Base-by-base conservation (phyloP, 2,329 filamentous ascomycete species). In the Neofusicoccum parvum region DNA sequence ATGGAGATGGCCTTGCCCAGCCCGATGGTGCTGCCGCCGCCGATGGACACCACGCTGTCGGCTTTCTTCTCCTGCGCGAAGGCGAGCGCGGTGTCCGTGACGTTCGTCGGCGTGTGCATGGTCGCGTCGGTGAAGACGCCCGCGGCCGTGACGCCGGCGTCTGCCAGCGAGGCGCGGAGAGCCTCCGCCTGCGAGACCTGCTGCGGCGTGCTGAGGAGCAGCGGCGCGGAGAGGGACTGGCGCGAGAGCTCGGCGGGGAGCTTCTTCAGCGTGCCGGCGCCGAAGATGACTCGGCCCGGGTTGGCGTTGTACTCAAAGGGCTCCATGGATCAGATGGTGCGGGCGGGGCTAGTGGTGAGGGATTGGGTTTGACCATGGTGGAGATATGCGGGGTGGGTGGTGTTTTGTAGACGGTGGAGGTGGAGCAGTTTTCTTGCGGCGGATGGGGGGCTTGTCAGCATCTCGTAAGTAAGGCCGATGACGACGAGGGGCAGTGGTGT, bases 11-110 rank as follows among this genome's bases (percentile, higher is more conserved):
- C 76, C 62, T 78, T 77, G n/a, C 75, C 76, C n/a, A 90, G 76
- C 0, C 87, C 87, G 62, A 86, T 86, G 0, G 87, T 88, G 63
- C 85, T 87, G 34, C 86, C 86, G 59, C 87, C 87, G 5, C 88
- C 88, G 67, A 90, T 85, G 46, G 85, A 88, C 50, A 89, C 78
- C 45, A 89, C 75, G 32, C 80, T 81, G 72, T 89, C 87, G 4
- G 84, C 85, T 3, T 74, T 75, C 15, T 79, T 73, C 0, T 76
- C 73, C 64, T 78, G 76, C 0, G 82, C 78, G 64, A 82, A 81
- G 2, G 77, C 75, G n/a, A 87, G 69, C 0, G 87, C 87, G 70
- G 82, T 80, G 20, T 87, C 82, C 2, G 87, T 88, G 64, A 88
- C 76, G 66, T 84, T 72, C 4, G 79, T 82, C 1, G 86, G 87